Evolutionary conservation across 208 protist genomes (phyloP), one percentile per base, ranked within the genome.

Genomic region (Leishmania lainsoni): DNA sequence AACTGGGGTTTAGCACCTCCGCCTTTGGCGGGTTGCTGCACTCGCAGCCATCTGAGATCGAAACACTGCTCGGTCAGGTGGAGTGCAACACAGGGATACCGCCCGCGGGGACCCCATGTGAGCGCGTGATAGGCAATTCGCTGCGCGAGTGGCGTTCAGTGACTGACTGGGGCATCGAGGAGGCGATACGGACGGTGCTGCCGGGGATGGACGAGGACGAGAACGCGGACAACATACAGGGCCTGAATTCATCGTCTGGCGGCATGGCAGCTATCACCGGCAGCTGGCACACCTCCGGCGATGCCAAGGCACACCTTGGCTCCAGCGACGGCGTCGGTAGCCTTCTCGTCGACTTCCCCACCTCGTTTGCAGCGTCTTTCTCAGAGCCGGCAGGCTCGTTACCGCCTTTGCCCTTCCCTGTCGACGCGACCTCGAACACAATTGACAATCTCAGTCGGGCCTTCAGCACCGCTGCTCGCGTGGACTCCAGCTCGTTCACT

Each of bases 161-260:
- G 66, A 59, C 81, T 12, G 81, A 85, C 63, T 81, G 81, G 77
- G 81, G 71, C 76, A 85, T 85, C 52, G 81, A 85, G 81, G 81
- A 76, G 76, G 81, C 76, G 4, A 85, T 85, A 63, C 78, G 79
- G 39, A 81, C 76, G 48, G 81, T 85, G 49, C 71, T 85, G 75
- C 81, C 81, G 20, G 81, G 81, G 52, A 85, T 85, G 77, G 81
- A 85, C 81, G 81, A 85, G 76, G 81, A 85, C 76, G 81, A 85
- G 20, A 85, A 81, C 63, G 74, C 71, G 29, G 81, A 85, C 76
- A 74, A 78, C 71, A 35, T 68, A 54, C 76, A 72, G 39, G 77
- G 76, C 8, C 81, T 71, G 5, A 80, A 85, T 52, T 17, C 76
- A 16, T 39, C 78, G 26, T 74, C 76, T 10, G 39, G 59, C 59